A percentile compares a stretch with the other conserved stretches of the same genome.
Conservation (phyloP, 164 flowering plant species). For the Dillenia suffruticosa region DNA sequence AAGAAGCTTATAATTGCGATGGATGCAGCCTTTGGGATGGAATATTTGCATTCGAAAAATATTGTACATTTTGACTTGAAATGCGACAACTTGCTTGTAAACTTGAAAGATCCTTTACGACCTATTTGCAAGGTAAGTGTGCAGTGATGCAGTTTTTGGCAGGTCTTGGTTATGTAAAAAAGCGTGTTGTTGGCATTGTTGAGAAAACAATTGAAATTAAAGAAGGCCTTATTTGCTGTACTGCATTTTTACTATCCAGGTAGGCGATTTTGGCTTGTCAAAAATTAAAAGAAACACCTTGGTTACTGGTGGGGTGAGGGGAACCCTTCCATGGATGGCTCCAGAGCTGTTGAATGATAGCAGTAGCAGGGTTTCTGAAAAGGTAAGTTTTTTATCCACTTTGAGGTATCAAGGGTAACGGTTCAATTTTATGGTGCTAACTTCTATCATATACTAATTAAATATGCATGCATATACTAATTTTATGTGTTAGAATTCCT, state of each 20-base stretch:
- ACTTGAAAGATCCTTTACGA: constrained; percentile 79
- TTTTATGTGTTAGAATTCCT: no score
- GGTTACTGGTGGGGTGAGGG: constrained; percentile 98
- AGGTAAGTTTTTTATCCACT: constrained; percentile 34
- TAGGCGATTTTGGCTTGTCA: constrained; percentile 96
- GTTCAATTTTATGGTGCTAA: no score
- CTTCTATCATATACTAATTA: no score
- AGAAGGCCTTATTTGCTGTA: background rate
- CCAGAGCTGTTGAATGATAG: constrained; percentile 95
- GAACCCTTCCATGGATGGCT: constrained; percentile 99
- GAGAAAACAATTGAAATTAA: background rate
- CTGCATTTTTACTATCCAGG: constrained; percentile 34
- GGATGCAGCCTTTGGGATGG: constrained; percentile 99
- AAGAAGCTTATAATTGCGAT: constrained; percentile 85
- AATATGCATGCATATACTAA: no score
- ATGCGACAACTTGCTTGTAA: constrained; percentile 92
- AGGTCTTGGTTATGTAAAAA: background rate
- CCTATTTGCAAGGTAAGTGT: constrained; percentile 84
- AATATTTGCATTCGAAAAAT: constrained; percentile 88
- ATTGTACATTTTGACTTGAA: constrained; percentile 95
- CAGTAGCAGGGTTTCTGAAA: constrained; percentile 96
- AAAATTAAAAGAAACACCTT: constrained; percentile 95
- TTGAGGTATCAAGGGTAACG: no score
- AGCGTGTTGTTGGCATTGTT: background rate
- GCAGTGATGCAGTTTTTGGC: background rate